Percentiles rank a stretch among this genome's conserved stretches.
phyloP scores from a whole-genome alignment of 2,329 filamentous ascomycete genomes.

The Chaetomium globosum region DNA sequence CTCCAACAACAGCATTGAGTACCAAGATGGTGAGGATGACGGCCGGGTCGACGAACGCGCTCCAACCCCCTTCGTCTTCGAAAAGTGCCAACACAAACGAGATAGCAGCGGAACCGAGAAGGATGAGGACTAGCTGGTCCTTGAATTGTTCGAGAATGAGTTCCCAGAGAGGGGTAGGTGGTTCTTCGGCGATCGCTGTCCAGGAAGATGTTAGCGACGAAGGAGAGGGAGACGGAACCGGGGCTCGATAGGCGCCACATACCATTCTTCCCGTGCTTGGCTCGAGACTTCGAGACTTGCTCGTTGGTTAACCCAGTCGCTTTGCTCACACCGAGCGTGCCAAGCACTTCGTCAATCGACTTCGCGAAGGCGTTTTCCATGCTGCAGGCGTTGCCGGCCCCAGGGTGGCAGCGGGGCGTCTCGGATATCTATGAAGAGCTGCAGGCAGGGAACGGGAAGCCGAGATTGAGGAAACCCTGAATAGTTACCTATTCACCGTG shows the following conservation, averaged over 20 bases:
- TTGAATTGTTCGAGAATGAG: conserved; percentile 98
- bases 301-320: conserved; percentile 58
- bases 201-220: conserved; percentile 23
- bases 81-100: conserved; percentile 93
- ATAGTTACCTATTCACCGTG: conserved; percentile 9
- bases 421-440: conserved; percentile 22
- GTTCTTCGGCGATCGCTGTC: conserved; percentile 76
- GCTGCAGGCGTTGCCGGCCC: conserved; percentile 27
- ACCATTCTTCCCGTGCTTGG: conserved; percentile 69
- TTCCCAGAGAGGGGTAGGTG: conserved; percentile 93
- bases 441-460: conserved; percentile 12
- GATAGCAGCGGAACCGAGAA: conserved; percentile 87
- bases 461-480: conserved; percentile 19
- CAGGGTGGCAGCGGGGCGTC: conserved; percentile 27
- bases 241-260: conserved; percentile 38
- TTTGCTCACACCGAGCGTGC: conserved; percentile 59
- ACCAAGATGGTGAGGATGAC: conserved; percentile 98
- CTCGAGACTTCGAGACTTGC: conserved; percentile 59
- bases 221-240: neutral
- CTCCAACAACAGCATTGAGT: conserved; percentile 94
- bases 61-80: conserved; percentile 91
- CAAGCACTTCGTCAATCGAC: conserved; percentile 61
- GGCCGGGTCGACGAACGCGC: conserved; percentile 91
- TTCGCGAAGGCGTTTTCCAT: conserved; percentile 68
- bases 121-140: conserved; percentile 94